Evolutionary conservation across 352 stramenopile species (phyloP), one percentile per base, ranked within the genome.

Genomic region (Pythium vanterpoolii): DNA sequence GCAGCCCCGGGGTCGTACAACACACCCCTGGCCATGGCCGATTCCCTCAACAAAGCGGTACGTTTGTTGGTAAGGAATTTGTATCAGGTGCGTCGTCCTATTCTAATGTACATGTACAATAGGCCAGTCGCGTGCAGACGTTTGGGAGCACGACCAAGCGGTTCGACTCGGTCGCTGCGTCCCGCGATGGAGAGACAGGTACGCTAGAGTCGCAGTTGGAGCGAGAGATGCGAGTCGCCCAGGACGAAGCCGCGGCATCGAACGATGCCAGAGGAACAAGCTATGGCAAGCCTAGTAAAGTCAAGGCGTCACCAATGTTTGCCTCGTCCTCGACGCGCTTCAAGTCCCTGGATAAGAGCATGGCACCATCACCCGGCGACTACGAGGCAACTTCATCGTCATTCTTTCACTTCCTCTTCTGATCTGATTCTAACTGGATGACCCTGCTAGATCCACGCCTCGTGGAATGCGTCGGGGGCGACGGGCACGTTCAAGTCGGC

Each of bases 111-210:
- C 23, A 28, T 27, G 16, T 46, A 27, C 9, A 42, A 1, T 53
- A 92, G 83, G 77, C 69, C 28, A 89, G 83, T 56, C 73, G 79
- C 16, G 75, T 89, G 13, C 73, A 74, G 26, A 86, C 80, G 14
- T 90, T 92, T 42, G 83, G 83, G 4, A 87, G 74, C 30, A 92
- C 83, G 4, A 82, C 78, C n/a, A 88, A 83, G 52, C 76, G 83
- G 7, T 92, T 92, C 59, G 83, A 90, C 36, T 73, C 73, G 14
- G 44, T 86, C n/a, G n/a, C n/a, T n/a, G n/a, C n/a, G 33, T 71
- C 73, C 2, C 67, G 45, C 5, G 5, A 49, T 26, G 52, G 56
- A 14, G 64, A 30, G 23, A 60, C 60, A 0, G 74, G 83, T 24
- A 71, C 72, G 1, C 39, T 73, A 4, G 78, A 85, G 40, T 83